Evolutionary conservation across 805 yeast species (phyloP), one percentile per base, ranked within the genome.

Genomic region (Metschnikowia borealis): DNA sequence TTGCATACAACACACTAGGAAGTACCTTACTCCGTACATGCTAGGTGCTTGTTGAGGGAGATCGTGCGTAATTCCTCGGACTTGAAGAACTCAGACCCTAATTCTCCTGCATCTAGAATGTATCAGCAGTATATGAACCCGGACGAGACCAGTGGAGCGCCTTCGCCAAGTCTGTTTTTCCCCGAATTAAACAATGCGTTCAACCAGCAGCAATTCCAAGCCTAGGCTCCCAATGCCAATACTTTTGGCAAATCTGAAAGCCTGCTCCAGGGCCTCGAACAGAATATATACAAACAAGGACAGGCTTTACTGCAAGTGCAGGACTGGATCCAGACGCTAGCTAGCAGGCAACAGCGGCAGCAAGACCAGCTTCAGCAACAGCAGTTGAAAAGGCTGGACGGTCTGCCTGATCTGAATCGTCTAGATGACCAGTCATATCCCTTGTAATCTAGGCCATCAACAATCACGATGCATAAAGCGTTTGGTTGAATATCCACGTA

Each of bases 261-360:
- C 11, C 51, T 29, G 46, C 58, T 56, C 34, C 54, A 39, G 35
- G 78, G 73, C 17, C 69, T 80, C 43, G 81, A 80, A 54, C 72
- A 71, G 42, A 80, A 71, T 50, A 64, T 79, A 10, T 64, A 64
- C 44, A 74, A 71, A 56, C 81, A 80, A 54, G 82, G 81, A 11
- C 76, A 73, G 53, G 74, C 81, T 3, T 70, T 80, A 48, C 79
- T 71, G 60, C 83, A 79, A 58, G 81, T 78, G 1, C 81, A 78
- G 59, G 83, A 80, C 52, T 79, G 83, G 83, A 71, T 79, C 43
- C 77, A 70, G 47, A 72, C 56, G 21, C 44, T 58, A 34, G 58
- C 60, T 5, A 51, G 41, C 32, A 47, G 51, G 33, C 58, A 60
- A 18, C 58, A 55, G 42, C 56, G 57, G 21, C 58, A 59, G 21